Percentiles rank a stretch among this genome's conserved stretches.
Conservation (phyloP, 2,329 filamentous ascomycete species). For the Pseudogymnoascus sp. region DNA sequence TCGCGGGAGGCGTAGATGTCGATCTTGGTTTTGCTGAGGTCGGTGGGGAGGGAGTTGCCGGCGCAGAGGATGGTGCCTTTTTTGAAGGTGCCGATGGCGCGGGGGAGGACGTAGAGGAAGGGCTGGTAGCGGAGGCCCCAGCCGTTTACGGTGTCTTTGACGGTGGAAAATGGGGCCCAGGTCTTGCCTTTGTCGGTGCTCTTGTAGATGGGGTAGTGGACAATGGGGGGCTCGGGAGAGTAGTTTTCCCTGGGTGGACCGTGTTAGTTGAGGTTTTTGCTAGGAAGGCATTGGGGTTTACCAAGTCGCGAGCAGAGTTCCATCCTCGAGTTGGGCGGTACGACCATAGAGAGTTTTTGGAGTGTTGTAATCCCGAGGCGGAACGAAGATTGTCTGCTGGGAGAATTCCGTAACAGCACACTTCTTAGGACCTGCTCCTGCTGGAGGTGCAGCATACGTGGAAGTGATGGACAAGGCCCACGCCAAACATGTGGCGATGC, state of each 20-base stretch:
- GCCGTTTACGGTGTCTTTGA: slow-evolving; percentile 57
- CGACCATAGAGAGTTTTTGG: slow-evolving; percentile 31
- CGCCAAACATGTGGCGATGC: background rate
- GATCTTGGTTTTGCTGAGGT: slow-evolving; percentile 59
- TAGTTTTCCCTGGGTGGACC: slow-evolving; percentile 40
- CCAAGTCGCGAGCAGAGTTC: slow-evolving; percentile 48
- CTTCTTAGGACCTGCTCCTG: background rate
- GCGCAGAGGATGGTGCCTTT: slow-evolving; percentile 59
- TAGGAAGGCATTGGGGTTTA: background rate
- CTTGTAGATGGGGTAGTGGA: slow-evolving; percentile 48
- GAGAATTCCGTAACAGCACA: slow-evolving; percentile 20
- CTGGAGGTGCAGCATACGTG: background rate
- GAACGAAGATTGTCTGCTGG: slow-evolving; percentile 26
- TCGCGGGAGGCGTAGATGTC: slow-evolving; percentile 63
- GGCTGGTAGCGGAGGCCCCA: slow-evolving; percentile 66
- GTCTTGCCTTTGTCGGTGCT: slow-evolving; percentile 50
- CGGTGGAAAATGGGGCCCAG: slow-evolving; percentile 58
- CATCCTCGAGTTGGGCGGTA: slow-evolving; percentile 29
- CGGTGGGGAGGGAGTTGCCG: slow-evolving; percentile 36
- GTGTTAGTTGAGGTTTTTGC: background rate
- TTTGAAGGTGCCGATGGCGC: slow-evolving; percentile 49
- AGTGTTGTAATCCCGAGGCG: slow-evolving; percentile 26
- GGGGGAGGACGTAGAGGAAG: slow-evolving; percentile 57
- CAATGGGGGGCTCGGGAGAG: slow-evolving; percentile 46
- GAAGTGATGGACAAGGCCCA: background rate